Conservation (phyloP, 1,284 basidiomycete genomes). For the Spongispora temasekensis region DNA sequence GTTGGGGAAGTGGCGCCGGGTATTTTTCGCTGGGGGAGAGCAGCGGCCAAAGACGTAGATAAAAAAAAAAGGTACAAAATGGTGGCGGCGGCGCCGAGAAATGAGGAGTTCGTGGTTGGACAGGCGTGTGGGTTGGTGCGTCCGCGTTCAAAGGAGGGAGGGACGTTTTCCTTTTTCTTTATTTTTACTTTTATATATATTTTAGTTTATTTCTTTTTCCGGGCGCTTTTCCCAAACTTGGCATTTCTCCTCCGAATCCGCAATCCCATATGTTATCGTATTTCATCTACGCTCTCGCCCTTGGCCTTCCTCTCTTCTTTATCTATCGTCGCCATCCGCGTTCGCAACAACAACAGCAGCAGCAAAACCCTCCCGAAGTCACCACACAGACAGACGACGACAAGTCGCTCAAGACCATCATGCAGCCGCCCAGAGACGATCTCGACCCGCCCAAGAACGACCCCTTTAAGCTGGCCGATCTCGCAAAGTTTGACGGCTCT, state of each 20-base stretch:
- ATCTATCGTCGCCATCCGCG: slow-evolving; percentile 18
- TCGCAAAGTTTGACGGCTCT: slow-evolving; percentile 72
- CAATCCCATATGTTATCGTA: slow-evolving; percentile 24
- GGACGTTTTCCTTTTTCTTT: no score
- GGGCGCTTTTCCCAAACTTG: no score
- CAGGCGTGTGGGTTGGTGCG: no score
- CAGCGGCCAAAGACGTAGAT: not conserved
- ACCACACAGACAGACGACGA: slow-evolving; percentile 24
- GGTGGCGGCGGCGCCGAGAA: no score
- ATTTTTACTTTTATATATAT: no score
- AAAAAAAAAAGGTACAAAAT: no score
- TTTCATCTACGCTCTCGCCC: slow-evolving; percentile 22
- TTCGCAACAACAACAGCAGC: not conserved
- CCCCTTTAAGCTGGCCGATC: slow-evolving; percentile 68
- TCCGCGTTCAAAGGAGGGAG: no score
- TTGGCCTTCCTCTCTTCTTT: slow-evolving; percentile 27
- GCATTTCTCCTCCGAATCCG: no score
- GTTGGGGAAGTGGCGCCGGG: not conserved
- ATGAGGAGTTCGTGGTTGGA: no score
- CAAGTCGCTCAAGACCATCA: slow-evolving; percentile 56
- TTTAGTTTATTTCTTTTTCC: no score
- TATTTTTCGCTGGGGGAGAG: not conserved
- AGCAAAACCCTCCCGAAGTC: slow-evolving; percentile 5
- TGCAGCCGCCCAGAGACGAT: slow-evolving; percentile 63
- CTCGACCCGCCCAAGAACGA: slow-evolving; percentile 78